These are phyloP conservation scores for Penicillium sp. DNA, from an alignment of 2,329 filamentous ascomycete genomes.

Conservation along the genomic window DNA sequence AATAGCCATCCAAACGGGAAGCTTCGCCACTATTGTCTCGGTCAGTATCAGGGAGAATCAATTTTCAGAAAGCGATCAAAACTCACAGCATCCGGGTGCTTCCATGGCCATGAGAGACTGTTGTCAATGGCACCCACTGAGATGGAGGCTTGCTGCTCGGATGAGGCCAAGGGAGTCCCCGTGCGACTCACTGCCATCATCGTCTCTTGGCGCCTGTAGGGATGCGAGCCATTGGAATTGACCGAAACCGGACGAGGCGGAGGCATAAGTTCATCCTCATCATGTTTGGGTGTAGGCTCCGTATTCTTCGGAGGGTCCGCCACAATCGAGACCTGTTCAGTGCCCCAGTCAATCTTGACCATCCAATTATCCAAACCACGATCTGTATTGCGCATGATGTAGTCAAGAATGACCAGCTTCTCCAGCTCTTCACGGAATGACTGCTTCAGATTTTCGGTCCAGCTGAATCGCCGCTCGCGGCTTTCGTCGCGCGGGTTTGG, in stretches of 20 bases:
- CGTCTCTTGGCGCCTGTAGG: conserved; percentile 77
- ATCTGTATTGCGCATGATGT: conserved; percentile 99
- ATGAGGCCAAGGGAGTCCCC: conserved; percentile 54
- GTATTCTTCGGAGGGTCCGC: conserved; percentile 78
- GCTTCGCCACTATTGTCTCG: conserved; percentile 65
- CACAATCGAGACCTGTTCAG: conserved; percentile 79
- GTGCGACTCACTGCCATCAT: conserved; percentile 74
- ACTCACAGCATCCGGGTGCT: conserved; percentile 85
- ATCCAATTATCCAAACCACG: conserved; percentile 98
- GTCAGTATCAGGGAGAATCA: conserved; percentile 25
- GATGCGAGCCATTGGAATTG: conserved; percentile 56
- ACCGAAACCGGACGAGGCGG: conserved; percentile 64
- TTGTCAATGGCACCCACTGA: conserved; percentile 94
- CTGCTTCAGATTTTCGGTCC: conserved; percentile 87
- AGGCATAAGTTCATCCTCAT: conserved; percentile 53
- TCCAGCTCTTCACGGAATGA: conserved; percentile 93
- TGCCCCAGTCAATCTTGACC: conserved; percentile 91
- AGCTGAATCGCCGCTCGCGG: conserved; percentile 65
- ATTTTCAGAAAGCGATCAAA: background rate
- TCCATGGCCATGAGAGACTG: conserved; percentile 98
- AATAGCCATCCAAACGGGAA: conserved; percentile 99
- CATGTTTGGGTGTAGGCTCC: conserved; percentile 47
- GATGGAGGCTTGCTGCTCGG: conserved; percentile 62
- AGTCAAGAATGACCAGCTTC: conserved; percentile 95
- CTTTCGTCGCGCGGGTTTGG: conserved; percentile 52